Base-by-base conservation (phyloP, 345 rosid genomes). In the Brassica juncea region DNA sequence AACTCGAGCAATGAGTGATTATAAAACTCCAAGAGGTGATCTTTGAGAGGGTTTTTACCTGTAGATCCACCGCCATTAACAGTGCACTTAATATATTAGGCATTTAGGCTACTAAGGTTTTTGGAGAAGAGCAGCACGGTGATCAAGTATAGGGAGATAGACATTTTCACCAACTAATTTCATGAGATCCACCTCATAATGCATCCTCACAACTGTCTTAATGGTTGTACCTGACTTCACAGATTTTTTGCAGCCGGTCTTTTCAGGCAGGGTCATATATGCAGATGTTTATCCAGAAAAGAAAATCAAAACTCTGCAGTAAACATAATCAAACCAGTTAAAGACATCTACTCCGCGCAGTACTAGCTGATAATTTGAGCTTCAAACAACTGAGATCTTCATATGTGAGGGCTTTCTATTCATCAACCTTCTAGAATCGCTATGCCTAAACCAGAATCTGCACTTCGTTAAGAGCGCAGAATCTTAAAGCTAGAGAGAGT, bases 61-160 rank as follows among this genome's bases (percentile, higher is more conserved):
- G 97, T 78, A 68, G 83, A 81, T 37, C 99, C 98, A 60, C 99
- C 99, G 30, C 99, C 99, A 86, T 95, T 87, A 60, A 93, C 98
- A 16, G 96, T 91, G 75, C 92, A 95, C 32, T 80, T 80, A 9
- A 91, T 77, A 78, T 95, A 92, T 97, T 97, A n/a, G n/a, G n/a
- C n/a, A n/a, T n/a, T n/a, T n/a, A 94, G 60, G 60, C 86, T 89
- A 39, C 98, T 84, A 93, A 85, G 62, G 99, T 93, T 85, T 94
- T 91, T 93, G 90, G 19, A 92, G 88, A 80, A 94, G 94, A 35
- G 99, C 86, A 80, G 97, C 97, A 9, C 97, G 92, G 16, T 94
- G 94, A 79, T 91, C 99, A 74, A 92, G 94, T 94, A 92, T 84
- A 21, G 97, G 97, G 79, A 94, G 92, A 71, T 89, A 94, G 61